Evolutionary conservation across 2,329 filamentous ascomycete species (phyloP).

Genomic region (Eurotiales sp.): DNA sequence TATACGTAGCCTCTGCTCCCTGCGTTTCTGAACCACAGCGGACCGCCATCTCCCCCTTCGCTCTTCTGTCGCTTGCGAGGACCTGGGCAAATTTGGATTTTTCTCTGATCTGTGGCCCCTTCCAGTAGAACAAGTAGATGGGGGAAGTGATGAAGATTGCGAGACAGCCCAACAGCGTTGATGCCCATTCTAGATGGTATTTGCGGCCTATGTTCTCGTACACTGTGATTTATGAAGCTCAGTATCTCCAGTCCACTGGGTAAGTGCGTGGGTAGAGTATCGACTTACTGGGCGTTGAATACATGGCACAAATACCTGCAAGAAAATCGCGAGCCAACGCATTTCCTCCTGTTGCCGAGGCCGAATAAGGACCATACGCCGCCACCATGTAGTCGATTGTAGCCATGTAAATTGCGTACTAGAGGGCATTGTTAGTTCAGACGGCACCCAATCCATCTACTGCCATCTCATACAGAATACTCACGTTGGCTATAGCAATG

Average conservation of each 20-base stretch:
- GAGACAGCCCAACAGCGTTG: slow-evolving; percentile 59
- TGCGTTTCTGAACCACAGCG: slow-evolving; percentile 16
- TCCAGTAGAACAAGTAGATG: slow-evolving; percentile 64
- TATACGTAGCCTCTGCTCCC: slow-evolving; percentile 15
- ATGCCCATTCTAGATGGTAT: slow-evolving; percentile 53
- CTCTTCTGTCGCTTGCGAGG: slow-evolving; percentile 46
- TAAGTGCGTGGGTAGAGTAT: not conserved
- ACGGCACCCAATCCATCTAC: not conserved
- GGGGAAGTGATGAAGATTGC: slow-evolving; percentile 59
- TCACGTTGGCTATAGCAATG: slow-evolving; percentile 60
- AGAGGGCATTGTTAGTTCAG: not conserved
- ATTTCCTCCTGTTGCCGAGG: slow-evolving; percentile 63
- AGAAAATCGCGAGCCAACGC: slow-evolving; percentile 62
- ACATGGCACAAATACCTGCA: slow-evolving; percentile 59
- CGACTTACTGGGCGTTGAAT: slow-evolving; percentile 49
- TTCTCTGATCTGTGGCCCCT: slow-evolving; percentile 55
- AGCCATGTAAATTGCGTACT: slow-evolving; percentile 56
- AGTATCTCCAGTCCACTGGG: not conserved
- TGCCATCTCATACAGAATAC: slow-evolving; percentile 15
- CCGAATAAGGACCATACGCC: slow-evolving; percentile 61
- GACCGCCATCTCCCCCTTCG: slow-evolving; percentile 15
- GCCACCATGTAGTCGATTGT: slow-evolving; percentile 67
- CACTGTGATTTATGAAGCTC: slow-evolving; percentile 25
- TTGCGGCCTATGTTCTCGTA: slow-evolving; percentile 49
- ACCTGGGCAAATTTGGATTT: slow-evolving; percentile 62